These are phyloP conservation scores for Pisolithus orientalis DNA, from an alignment of 768 basidiomycete species.

Conservation along the genomic window DNA sequence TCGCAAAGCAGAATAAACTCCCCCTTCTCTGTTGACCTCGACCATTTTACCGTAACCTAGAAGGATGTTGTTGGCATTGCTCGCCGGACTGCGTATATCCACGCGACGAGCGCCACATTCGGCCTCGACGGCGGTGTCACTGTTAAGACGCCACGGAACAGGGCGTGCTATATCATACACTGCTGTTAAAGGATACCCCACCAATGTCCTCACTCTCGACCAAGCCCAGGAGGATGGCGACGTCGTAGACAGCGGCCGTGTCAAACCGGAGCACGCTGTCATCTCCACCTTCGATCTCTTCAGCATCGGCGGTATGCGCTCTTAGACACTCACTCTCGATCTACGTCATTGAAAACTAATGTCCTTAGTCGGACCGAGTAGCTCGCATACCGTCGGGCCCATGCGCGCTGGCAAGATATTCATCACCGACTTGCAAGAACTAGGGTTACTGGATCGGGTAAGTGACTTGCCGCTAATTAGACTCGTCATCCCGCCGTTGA, in stretches of 20 bases:
- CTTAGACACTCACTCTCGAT: background rate
- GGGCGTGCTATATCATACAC: constrained; percentile 15
- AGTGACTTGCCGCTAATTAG: constrained; percentile 5
- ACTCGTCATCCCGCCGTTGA: background rate
- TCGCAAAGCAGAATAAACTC: no score
- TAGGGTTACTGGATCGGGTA: constrained; percentile 66
- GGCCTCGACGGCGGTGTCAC: background rate
- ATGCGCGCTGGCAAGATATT: constrained; percentile 93
- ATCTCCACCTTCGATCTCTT: constrained; percentile 93
- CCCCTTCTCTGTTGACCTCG: no score
- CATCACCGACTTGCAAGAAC: constrained; percentile 63
- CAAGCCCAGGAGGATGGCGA: constrained; percentile 1
- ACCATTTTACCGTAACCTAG: background rate
- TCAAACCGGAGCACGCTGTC: constrained; percentile 73
- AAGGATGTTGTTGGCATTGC: background rate
- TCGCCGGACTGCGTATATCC: constrained; percentile 4
- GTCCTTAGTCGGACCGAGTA: constrained; percentile 53
- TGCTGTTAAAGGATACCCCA: background rate
- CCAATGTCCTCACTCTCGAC: constrained; percentile 1
- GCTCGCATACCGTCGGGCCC: constrained; percentile 68
- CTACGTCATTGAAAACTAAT: background rate
- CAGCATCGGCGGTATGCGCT: constrained; percentile 73
- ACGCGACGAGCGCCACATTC: background rate
- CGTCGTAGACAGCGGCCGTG: constrained; percentile 7
- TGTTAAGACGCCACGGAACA: background rate